A percentile compares a stretch with the other conserved stretches of the same genome.
Evolutionary conservation across 108 stramenopile genomes (phyloP).

Genomic region (Skeletonema grethae): DNA sequence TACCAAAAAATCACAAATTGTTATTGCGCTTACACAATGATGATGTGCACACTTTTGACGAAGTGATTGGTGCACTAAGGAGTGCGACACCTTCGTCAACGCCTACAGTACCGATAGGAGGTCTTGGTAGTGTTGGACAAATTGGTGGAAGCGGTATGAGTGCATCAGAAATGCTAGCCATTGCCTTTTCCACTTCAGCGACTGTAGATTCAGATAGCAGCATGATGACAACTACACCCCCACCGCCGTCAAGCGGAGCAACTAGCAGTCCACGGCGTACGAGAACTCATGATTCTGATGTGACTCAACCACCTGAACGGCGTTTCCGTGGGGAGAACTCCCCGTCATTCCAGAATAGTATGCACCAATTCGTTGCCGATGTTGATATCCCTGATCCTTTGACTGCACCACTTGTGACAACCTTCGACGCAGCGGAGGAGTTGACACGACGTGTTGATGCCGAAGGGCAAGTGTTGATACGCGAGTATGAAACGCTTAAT

Average conservation of each 20-base stretch:
- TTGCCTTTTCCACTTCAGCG: background rate
- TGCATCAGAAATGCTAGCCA: constrained; percentile 21
- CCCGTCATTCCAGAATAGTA: constrained; percentile 11
- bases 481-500: constrained; percentile 56
- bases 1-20: constrained; percentile 56
- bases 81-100: constrained; percentile 7
- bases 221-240: constrained; percentile 2
- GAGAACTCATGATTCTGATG: constrained; percentile 7
- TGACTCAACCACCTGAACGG: constrained; percentile 24
- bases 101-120: constrained; percentile 28
- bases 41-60: constrained; percentile 96
- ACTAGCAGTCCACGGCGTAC: constrained; percentile 15
- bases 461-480: constrained; percentile 83
- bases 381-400: constrained; percentile 21
- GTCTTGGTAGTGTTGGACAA: constrained; percentile 34
- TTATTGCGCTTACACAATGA: constrained; percentile 92
- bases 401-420: constrained; percentile 54
- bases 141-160: constrained; percentile 42
- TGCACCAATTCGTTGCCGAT: constrained; percentile 13
- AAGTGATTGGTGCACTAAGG: constrained; percentile 86
- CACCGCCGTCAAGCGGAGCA: background rate
- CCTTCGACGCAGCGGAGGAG: constrained; percentile 49
- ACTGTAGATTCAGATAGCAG: constrained; percentile 2
- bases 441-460: constrained; percentile 84
- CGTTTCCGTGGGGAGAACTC: constrained; percentile 17